These are phyloP conservation scores for Corylus heterophylla DNA, from an alignment of 306 rosid species.

Conservation along the genomic window DNA sequence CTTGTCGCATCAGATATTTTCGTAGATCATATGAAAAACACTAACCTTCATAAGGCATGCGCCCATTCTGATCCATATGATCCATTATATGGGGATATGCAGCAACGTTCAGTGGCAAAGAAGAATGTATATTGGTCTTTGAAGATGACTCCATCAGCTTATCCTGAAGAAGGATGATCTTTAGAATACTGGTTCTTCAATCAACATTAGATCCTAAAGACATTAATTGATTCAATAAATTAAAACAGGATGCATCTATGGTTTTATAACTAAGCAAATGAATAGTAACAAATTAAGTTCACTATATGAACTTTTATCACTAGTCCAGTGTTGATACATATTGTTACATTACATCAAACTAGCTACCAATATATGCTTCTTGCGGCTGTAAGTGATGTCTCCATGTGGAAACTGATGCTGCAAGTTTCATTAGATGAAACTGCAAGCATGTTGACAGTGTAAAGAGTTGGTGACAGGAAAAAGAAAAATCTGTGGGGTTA, in stretches of 20 bases:
- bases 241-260: constrained; percentile 41
- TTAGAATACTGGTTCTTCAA: constrained; percentile 78
- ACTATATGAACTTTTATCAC: constrained; percentile 19
- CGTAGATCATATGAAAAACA: constrained; percentile 2
- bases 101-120: constrained; percentile 47
- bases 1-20: neutral
- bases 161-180: constrained; percentile 88
- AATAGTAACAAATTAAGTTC: constrained; percentile 14
- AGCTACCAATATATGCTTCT: neutral
- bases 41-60: constrained; percentile 71
- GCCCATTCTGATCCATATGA: constrained; percentile 50
- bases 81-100: constrained; percentile 57
- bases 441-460: neutral
- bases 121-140: constrained; percentile 52
- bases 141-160: constrained; percentile 69
- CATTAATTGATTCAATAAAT: constrained; percentile 47
- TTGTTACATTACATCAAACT: neutral
- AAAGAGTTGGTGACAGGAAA: neutral
- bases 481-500: neutral
- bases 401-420: neutral
- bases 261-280: constrained; percentile 29
- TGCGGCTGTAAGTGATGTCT: neutral
- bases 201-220: constrained; percentile 73
- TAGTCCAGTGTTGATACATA: constrained; percentile 17
- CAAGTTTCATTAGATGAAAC: neutral